Base-by-base conservation (phyloP, 345 rosid species). In the Zanthoxylum bungeanum region DNA sequence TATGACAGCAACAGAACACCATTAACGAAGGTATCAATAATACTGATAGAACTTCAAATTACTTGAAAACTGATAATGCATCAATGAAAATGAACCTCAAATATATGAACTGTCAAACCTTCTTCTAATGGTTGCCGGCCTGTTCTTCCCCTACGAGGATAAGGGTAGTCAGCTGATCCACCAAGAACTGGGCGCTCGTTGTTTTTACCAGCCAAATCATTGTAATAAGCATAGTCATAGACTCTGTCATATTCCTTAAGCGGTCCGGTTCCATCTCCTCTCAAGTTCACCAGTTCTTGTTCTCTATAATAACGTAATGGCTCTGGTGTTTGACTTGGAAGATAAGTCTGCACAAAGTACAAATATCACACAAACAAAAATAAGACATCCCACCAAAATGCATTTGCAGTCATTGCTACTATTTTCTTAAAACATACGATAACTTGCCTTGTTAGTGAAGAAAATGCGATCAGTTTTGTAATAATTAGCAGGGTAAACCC, bases 141-240 rank as follows among this genome's bases (percentile, higher is more conserved):
- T 42, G 98, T 93, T 81, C 95, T 79, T 56, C 86, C 88, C 55
- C 95, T 82, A 16, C 97, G 91, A 60, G 97, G 98, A 76, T 93
- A 93, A 56, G 98, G 98, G 70, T 78, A 76, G 75, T 86, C 77
- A 1, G 64, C 11, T 9, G 93, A 78, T 1, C 98, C 95, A 21
- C 98, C 97, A 31, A 93, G 97, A 61, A 88, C 83, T 10, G 93
- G 97, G 9, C 95, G 85, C 10, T 78, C 86, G 60, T 89, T 70
- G 0, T 78, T 66, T 7, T 76, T 69, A 39, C 70, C 80, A 0
- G 89, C 90, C 71, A 93, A 71, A 68, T 93, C 98, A 52, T 93
- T 91, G 79, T 93, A 93, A 77, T 44, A 83, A 69, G 88, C 97
- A 79, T 91, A 93, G 74, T 93, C 98, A 75, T 93, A 93, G 6